Base-by-base conservation (phyloP, 1,284 basidiomycete species). In the Pyrrhoderma noxium region DNA sequence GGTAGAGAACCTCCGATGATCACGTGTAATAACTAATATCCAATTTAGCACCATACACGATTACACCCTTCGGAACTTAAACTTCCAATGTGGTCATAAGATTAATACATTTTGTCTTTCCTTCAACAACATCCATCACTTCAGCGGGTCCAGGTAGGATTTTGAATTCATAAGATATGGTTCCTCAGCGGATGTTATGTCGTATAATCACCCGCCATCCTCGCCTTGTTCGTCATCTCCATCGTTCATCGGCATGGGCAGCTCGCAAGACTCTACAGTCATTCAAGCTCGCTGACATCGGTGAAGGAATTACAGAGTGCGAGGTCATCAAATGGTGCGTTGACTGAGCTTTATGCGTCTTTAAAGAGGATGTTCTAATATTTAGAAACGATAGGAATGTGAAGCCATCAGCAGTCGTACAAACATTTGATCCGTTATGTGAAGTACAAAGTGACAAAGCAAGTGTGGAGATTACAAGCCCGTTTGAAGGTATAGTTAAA, bases 391-490 rank as follows among this genome's bases (percentile, higher is more conserved):
- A 47, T 59, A 83, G 78, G 83, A 79, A 65, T 62, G 80, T 90
- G 27, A 72, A 79, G 58, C 76, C 81, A 1, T 63, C 68, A 14
- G 70, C 76, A n/a, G 62, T 63, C 0, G 74, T 96, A 0, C 74
- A 82, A 52, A 76, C 83, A 39, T 96, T 97, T 63, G 93, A 96
- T 56, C 77, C 86, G 1, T 73, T 97, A 2, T 93, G 91, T 62
- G 93, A 96, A 61, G 93, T 97, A 0, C 91, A 93, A 69, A 90
- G 86, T 57, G 93, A 97, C 75, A 97, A 97, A 67, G 89, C 89
- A 2, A 90, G 85, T 59, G 93, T 96, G 22, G 93, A 96, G 65
- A 91, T 96, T 54, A 96, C 93, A 0, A 88, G 85, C 52, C 91
- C 93, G 0, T 93, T 80, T 60, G 82, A 92, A 31, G 93, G 93